Conservation (phyloP, 805 yeast species). For the Grigorovia jiainica region DNA sequence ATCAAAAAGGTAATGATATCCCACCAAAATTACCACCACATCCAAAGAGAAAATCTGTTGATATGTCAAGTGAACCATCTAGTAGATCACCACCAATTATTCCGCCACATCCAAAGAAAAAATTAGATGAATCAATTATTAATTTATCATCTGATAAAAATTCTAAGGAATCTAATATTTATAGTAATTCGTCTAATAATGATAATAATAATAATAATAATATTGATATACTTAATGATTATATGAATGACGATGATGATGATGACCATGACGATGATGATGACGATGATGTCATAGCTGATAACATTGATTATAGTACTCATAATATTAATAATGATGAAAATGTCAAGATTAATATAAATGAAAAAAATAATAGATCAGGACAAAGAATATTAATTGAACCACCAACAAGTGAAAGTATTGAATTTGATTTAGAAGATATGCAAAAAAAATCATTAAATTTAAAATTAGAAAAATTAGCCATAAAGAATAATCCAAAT, state of each 20-base stretch:
- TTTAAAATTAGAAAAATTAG: constrained; percentile 16
- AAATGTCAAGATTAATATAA: too few species aligned
- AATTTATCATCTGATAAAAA: constrained; percentile 1
- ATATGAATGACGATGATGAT: too few species aligned
- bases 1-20: not conserved
- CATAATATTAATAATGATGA: too few species aligned
- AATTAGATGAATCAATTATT: constrained; percentile 2
- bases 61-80: not conserved
- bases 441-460: constrained; percentile 18
- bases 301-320: too few species aligned
- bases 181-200: not conserved
- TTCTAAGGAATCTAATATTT: too few species aligned
- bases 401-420: constrained; percentile 23
- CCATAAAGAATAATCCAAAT: not conserved
- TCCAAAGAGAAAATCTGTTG: not conserved
- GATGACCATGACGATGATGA: too few species aligned
- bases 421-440: constrained; percentile 18
- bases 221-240: too few species aligned
- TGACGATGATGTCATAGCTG: constrained; percentile 2
- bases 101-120: constrained; percentile 12
- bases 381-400: constrained; percentile 1
- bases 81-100: constrained; percentile 9
- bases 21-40: constrained; percentile 3
- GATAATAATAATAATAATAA: too few species aligned
- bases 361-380: too few species aligned